A percentile compares a stretch with the other conserved stretches of the same genome.
phyloP scores from a whole-genome alignment of 164 flowering plant species.

The Taxillus chinensis region DNA sequence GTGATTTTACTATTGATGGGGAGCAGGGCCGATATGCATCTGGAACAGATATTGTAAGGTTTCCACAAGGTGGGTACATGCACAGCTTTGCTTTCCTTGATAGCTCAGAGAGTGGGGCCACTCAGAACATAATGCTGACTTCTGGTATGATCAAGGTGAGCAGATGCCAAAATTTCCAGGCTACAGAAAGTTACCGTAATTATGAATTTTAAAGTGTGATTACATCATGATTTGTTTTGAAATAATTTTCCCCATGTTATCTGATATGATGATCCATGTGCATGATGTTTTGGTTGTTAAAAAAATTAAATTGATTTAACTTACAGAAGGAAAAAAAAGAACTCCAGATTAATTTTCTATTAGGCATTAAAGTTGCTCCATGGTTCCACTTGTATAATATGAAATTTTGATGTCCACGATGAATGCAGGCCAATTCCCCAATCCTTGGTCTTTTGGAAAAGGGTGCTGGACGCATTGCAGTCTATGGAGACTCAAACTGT shows the following conservation, averaged over 20 bases:
- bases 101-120: conserved; percentile 87
- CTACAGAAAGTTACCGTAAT: no score
- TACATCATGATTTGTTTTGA: no score
- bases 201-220: no score
- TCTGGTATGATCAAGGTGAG: conserved; percentile 68
- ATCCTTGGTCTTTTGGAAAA: conserved; percentile 79
- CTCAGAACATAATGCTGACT: conserved; percentile 54
- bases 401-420: not conserved
- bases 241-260: no score
- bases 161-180: not conserved
- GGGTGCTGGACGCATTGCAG: conserved; percentile 78
- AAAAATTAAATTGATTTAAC: no score
- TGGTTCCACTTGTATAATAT: not conserved
- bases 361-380: no score
- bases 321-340: no score
- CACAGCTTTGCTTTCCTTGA: conserved; percentile 83
- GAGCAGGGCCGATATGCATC: conserved; percentile 97
- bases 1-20: conserved; percentile 80
- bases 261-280: no score
- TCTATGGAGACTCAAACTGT: conserved; percentile 97
- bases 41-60: conserved; percentile 82
- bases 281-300: no score
- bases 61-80: conserved; percentile 76
- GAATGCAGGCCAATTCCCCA: conserved; percentile 66
- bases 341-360: no score